Evolutionary conservation across 805 yeast genomes (phyloP), one percentile per base, ranked within the genome.

Genomic region (Zygoascus biomembranicola): DNA sequence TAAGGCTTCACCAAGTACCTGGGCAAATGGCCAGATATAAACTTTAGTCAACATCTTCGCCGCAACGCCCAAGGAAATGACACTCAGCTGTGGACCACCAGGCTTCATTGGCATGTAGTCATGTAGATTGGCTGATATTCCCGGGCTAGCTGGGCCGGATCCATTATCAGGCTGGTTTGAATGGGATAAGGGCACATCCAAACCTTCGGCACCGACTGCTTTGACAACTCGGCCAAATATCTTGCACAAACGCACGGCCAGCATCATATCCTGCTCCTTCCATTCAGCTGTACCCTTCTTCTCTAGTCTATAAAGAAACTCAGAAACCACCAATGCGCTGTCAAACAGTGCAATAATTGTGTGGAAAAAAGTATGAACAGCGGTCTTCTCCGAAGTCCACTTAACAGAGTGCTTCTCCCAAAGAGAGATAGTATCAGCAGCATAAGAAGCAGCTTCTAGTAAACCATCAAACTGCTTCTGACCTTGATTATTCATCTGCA

Each of bases 391-490:
- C 47, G 59, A 52, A 4, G 64, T 63, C 66, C 66, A 61, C 20
- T 60, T 56, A 13, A 57, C 64, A 18, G 67, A 64, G 47, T 70
- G 69, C 50, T 69, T 69, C 48, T 69, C 73, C 62, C 69, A 68
- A 50, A 71, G 61, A 8, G 70, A 66, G 10, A 71, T 59, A 2
- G 71, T 67, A 51, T 71, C 74, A 1, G 72, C 67, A 5, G 72
- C 69, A 43, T 68, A 67, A 8, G 64, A 62, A 4, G 73, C 72
- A 2, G 73, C 70, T 39, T 63, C 68, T n/a, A 65, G 47, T 16
- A 70, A 59, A 2, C 66, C 67, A 31, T 65, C 63, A 52, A 63
- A 61, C 39, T 51, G 52, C 46, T 55, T 53, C 10, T 52, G 50
- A 14, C 26, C 51, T 14, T 52, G 52, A 14, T 44, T 32, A 31